Conservation (phyloP, 495 filamentous ascomycete species). For the Aspergillus heteromorphus region DNA sequence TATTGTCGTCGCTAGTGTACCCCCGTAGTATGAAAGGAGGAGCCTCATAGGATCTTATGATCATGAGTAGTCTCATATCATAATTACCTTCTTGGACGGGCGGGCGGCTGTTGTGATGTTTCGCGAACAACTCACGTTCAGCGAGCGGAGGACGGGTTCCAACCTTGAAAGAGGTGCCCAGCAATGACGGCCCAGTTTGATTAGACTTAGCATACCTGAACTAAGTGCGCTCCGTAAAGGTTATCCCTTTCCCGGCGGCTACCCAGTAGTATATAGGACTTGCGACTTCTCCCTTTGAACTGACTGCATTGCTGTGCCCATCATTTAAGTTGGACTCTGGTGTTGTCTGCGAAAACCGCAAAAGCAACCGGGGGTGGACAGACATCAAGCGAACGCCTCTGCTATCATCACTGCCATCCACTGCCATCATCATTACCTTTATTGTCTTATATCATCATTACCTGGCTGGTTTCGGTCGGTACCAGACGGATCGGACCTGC, state of each 20-base stretch:
- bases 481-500: conserved; percentile 1
- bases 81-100: too few species aligned
- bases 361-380: neutral
- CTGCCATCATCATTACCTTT: conserved; percentile 9
- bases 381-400: conserved; percentile 7
- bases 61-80: conserved; percentile 1
- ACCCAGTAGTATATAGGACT: conserved; percentile 18
- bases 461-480: conserved; percentile 4
- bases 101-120: conserved; percentile 13
- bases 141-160: neutral
- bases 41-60: neutral
- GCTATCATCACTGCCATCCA: conserved; percentile 12
- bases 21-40: neutral
- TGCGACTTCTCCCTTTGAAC: conserved; percentile 6
- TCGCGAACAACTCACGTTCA: conserved; percentile 6
- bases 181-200: conserved; percentile 14
- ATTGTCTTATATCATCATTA: conserved; percentile 17
- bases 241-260: conserved; percentile 17
- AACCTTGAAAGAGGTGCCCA: conserved; percentile 10
- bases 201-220: conserved; percentile 14
- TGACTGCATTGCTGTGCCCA: neutral
- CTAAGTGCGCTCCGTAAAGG: neutral
- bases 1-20: neutral
- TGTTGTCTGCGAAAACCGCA: neutral
- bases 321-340: neutral